Evolutionary conservation across 73 alveolate species (phyloP).

Genomic region (Tetrahymena borealis): DNA sequence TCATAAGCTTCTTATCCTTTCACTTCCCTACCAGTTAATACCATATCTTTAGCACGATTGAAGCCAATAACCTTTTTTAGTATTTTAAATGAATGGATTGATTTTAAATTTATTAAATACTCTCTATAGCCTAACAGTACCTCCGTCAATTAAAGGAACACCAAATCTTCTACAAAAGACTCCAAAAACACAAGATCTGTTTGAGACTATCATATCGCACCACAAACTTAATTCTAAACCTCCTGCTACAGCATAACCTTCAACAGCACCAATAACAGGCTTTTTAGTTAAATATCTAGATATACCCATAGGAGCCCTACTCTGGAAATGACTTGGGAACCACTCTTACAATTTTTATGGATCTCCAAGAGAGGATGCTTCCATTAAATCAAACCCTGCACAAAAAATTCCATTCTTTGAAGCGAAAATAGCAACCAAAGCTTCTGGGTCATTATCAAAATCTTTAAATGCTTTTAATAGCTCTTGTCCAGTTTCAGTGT

Average conservation of each 20-base stretch:
- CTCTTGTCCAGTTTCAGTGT: neutral
- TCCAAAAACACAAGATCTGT: neutral
- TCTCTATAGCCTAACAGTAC: neutral
- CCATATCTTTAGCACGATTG: neutral
- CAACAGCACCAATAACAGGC: neutral
- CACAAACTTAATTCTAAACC: slow-evolving; percentile 4
- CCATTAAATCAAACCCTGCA: slow-evolving; percentile 10
- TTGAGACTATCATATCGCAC: slow-evolving; percentile 3
- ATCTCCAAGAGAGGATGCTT: neutral
- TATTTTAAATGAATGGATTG: neutral
- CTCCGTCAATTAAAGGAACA: slow-evolving; percentile 4
- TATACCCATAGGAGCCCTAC: neutral
- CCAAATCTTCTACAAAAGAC: slow-evolving; percentile 5
- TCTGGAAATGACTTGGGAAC: neutral
- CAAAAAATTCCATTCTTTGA: neutral
- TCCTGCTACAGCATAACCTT: slow-evolving; percentile 18
- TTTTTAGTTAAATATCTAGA: neutral
- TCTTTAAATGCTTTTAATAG: neutral
- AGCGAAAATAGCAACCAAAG: neutral
- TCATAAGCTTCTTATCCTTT: neutral
- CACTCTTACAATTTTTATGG: neutral
- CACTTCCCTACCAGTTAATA: neutral
- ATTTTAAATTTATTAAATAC: too few species aligned
- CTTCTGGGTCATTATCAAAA: neutral
- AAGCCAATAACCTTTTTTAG: neutral